Conservation (phyloP, 352 stramenopile species). For the Nothophytophthora sp. region DNA sequence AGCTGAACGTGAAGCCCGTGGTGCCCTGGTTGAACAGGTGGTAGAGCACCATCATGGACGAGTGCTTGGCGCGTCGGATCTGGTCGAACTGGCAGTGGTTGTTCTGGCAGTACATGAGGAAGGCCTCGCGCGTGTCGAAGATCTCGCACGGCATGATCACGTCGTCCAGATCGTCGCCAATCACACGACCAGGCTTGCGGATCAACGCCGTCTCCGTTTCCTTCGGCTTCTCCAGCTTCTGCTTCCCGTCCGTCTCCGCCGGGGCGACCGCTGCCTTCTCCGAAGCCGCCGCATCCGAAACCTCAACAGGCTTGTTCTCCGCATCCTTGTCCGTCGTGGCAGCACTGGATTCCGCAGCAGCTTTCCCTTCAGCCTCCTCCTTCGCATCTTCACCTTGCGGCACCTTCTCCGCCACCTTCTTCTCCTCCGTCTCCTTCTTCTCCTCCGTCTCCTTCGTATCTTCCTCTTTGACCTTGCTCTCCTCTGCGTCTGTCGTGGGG, state of each 20-base stretch:
- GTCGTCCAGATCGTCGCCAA: constrained; percentile 76
- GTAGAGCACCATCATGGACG: constrained; percentile 86
- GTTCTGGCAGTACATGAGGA: constrained; percentile 89
- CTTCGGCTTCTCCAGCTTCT: constrained; percentile 18
- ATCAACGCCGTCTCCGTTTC: constrained; percentile 15
- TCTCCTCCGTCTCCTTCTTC: constrained; percentile 15
- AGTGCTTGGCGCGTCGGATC: constrained; percentile 82
- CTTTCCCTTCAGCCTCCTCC: constrained; percentile 30
- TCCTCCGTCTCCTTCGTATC: constrained; percentile 9
- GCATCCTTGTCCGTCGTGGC: neutral
- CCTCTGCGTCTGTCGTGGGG: constrained; percentile 20
- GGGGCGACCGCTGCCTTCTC: neutral
- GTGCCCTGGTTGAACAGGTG: constrained; percentile 94
- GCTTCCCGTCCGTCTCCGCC: constrained; percentile 28
- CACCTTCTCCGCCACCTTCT: constrained; percentile 10
- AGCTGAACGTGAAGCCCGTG: constrained; percentile 98
- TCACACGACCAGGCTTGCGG: constrained; percentile 32
- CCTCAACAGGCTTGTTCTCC: constrained; percentile 1
- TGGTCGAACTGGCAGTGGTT: constrained; percentile 87
- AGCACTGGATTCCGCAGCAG: constrained; percentile 1
- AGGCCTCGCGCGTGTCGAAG: constrained; percentile 92
- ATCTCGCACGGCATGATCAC: constrained; percentile 98
- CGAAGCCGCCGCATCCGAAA: constrained; percentile 27
- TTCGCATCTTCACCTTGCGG: constrained; percentile 7
- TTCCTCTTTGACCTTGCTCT: constrained; percentile 10